Percentiles rank a stretch among this genome's conserved stretches.
Conservation (phyloP, 768 basidiomycete species). For the Infundibulicybe gibba region DNA sequence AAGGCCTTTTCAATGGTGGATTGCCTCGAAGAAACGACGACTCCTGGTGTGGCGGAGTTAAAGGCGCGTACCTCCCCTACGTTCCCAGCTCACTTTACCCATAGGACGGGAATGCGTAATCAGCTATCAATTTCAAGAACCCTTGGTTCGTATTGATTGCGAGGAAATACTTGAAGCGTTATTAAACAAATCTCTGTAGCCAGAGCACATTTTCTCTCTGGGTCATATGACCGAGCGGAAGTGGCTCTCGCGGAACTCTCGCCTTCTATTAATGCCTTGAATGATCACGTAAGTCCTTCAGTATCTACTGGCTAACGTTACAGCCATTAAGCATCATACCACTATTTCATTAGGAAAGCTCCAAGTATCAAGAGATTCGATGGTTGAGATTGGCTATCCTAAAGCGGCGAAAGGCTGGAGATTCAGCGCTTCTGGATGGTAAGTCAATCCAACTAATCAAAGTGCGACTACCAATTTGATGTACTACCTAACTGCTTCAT, state of each 20-base stretch:
- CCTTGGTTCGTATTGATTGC: conserved; percentile 47
- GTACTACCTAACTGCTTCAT: conserved; percentile 13
- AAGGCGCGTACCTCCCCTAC: conserved; percentile 46
- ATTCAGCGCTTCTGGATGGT: conserved; percentile 65
- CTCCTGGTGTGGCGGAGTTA: conserved; percentile 51
- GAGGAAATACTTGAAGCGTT: not conserved
- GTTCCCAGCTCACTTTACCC: conserved; percentile 9
- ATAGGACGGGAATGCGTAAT: conserved; percentile 10
- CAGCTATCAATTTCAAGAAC: conserved; percentile 72
- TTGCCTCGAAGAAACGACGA: conserved; percentile 52
- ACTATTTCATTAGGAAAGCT: conserved; percentile 45
- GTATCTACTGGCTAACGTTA: too few species aligned
- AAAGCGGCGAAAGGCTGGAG: conserved; percentile 71
- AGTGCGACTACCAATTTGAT: conserved; percentile 8
- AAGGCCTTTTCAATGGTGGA: conserved; percentile 75
- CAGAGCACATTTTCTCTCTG: conserved; percentile 77
- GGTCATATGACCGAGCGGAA: conserved; percentile 75
- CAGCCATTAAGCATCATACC: not conserved
- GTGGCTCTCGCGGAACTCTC: conserved; percentile 75
- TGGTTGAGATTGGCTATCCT: conserved; percentile 85
- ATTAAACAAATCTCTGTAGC: conserved; percentile 38
- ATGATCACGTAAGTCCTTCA: conserved; percentile 44
- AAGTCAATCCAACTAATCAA: conserved; percentile 22
- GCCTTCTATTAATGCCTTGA: conserved; percentile 50
- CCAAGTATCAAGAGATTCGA: conserved; percentile 79